Base-by-base conservation (phyloP, 768 basidiomycete genomes). In the Pluteus cervinus region DNA sequence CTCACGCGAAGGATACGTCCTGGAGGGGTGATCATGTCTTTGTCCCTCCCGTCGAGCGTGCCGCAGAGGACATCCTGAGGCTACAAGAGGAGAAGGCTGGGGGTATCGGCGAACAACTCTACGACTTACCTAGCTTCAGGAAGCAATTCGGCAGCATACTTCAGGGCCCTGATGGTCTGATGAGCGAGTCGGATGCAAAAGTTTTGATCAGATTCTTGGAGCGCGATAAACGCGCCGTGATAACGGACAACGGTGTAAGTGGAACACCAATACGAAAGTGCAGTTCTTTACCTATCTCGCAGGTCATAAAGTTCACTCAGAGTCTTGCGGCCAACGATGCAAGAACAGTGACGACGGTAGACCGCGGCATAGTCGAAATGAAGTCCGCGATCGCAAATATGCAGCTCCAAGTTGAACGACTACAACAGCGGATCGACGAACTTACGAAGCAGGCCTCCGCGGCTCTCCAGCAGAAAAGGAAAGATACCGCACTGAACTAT, bases 231-330 rank as follows among this genome's bases (percentile, higher is more conserved):
- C 64, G 62, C 11, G 68, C 71, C 0, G 45, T 94, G 9, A 68
- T 86, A 0, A 62, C 74, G 9, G 77, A 87, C 33, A 71, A 75
- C 43, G 79, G 81, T 46, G 90, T 90, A 40, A 43, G 75, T 57
- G 10, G 24, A 17, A 40, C 16, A 28, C 18, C 14, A 25, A 20
- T 23, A 9, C 9, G 22, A 11, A 21, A n/a, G 11, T 15, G 24
- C 29, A 24, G 10, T 22, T 16, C 12, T 15, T 31, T 23, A 24
- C 25, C 26, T 24, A 36, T 7, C n/a, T 5, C 24, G 2, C 20
- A 92, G 88, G 66, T 84, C n/a, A 76, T 94, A 53, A 94, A 96
- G 57, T 86, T 96, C 46, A 50, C 84, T 1, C 65, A 69, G 14
- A 47, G 58, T 6, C 57, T 57, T 9, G 53, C 56, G 4, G 44